Evolutionary conservation across 495 filamentous ascomycete genomes (phyloP).

Genomic region (Penicillium subrubescens): DNA sequence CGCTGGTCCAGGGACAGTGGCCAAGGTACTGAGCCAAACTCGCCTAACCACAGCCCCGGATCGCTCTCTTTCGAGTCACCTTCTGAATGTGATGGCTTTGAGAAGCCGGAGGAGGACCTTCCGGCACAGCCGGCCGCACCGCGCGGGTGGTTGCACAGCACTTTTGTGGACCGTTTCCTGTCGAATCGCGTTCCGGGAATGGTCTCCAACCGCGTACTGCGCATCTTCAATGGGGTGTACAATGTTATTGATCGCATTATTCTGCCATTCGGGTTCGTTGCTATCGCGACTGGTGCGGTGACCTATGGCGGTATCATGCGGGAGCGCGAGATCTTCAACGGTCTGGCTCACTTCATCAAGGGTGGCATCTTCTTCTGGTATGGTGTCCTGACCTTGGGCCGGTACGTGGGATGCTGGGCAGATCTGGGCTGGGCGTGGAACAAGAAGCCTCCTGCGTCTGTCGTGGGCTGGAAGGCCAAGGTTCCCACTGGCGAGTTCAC

Average conservation of each 20-base stretch:
- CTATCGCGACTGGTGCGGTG: slow-evolving; percentile 64
- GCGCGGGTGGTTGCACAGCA: slow-evolving; percentile 48
- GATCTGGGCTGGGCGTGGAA: slow-evolving; percentile 98
- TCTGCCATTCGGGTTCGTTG: slow-evolving; percentile 64
- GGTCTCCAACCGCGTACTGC: slow-evolving; percentile 62
- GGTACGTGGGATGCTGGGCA: slow-evolving; percentile 88
- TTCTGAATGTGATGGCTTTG: slow-evolving; percentile 55
- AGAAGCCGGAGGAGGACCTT: slow-evolving; percentile 54
- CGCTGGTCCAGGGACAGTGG: slow-evolving; percentile 86
- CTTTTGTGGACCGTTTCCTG: slow-evolving; percentile 49
- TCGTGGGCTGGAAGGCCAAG: slow-evolving; percentile 63
- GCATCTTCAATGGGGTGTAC: slow-evolving; percentile 59
- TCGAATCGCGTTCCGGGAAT: slow-evolving; percentile 53
- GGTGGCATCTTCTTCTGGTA: slow-evolving; percentile 97
- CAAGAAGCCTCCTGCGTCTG: slow-evolving; percentile 63
- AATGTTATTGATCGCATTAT: slow-evolving; percentile 62
- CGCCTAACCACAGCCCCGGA: slow-evolving; percentile 66
- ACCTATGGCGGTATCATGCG: slow-evolving; percentile 72
- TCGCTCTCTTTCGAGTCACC: slow-evolving; percentile 57
- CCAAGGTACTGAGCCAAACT: slow-evolving; percentile 77
- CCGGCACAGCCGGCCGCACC: slow-evolving; percentile 33
- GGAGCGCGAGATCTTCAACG: slow-evolving; percentile 70
- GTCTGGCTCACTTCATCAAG: slow-evolving; percentile 92
- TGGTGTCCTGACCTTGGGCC: slow-evolving; percentile 82
- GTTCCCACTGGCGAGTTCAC: slow-evolving; percentile 84